Base-by-base conservation (phyloP, 1,284 basidiomycete species). In the Albatrellus sp. region DNA sequence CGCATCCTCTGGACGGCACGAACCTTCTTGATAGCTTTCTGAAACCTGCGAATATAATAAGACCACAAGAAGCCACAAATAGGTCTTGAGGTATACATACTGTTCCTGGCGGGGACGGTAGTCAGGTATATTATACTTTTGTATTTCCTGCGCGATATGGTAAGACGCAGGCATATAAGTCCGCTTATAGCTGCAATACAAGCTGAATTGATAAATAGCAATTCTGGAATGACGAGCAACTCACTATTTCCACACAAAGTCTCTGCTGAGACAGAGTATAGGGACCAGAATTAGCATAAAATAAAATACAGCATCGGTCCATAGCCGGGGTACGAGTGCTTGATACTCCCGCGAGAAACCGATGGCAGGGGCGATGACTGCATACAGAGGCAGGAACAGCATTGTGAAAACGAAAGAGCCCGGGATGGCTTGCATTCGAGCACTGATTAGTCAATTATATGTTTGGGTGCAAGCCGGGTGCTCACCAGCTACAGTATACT, bases 1-100 rank as follows among this genome's bases (percentile, higher is more conserved):
- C 92, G 80, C 85, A 97, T 90, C 36, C 92, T 80, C 59, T 97
- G 93, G 1, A 91, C 88, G 0, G 92, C 93, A 30, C 93, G 80
- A 10, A 97, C 93, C 60, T 97, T 97, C 65, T 96, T 96, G 72
- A 97, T 97, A 6, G 92, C 92, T 62, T 96, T 93, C 63, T 93
- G 90, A 67, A 93, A 93, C 61, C 86, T 90, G 10, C 20, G 14
- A 29, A n/a, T 3, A 35, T 3, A 29, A 20, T 14, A 20, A 29
- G 10, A 10, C 45, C 20, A 41, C n/a, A 28, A 20, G 29, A 12
- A 14, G 34, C 24, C 24, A n/a, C 12, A 40, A 40, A 2, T 16
- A 14, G 14, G 2, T 31, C 12, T 32, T 5, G 3, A 40, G 20
- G n/a, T n/a, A 42, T 1, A 77, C 85, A 57, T 57, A 90, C 80